A percentile compares a stretch with the other conserved stretches of the same genome.
Evolutionary conservation across 345 rosid genomes (phyloP).

Genomic region (Passiflora organensis): DNA sequence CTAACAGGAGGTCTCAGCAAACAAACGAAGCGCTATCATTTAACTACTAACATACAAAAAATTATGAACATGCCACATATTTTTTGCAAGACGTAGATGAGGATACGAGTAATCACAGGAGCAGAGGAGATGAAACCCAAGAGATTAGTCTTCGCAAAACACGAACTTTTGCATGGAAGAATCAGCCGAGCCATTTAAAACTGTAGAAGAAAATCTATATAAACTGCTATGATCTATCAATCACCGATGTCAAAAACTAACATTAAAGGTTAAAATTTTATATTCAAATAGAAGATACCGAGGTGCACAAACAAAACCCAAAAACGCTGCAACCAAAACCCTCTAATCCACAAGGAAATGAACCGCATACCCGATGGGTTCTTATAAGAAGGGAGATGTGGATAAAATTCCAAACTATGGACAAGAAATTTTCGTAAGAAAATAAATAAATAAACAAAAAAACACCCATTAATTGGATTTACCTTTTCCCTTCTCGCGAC

Average conservation of each 20-base stretch:
- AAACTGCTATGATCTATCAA: no score
- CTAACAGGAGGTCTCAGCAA: no score
- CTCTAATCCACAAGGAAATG: conserved; percentile 6
- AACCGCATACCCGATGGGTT: conserved; percentile 18
- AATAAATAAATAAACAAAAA: neutral
- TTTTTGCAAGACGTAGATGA: neutral
- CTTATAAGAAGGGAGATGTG: no score
- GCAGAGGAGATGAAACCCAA: conserved; percentile 70
- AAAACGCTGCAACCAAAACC: conserved; percentile 9
- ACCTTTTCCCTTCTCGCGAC: no score
- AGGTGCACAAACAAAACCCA: conserved; percentile 22
- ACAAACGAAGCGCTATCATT: no score
- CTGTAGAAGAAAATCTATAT: neutral
- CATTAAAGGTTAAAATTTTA: no score
- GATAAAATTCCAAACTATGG: conserved; percentile 44
- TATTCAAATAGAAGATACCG: conserved; percentile 11
- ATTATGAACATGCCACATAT: no score
- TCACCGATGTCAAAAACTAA: no score
- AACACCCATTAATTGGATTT: no score
- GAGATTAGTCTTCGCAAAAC: conserved; percentile 55
- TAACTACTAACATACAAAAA: no score
- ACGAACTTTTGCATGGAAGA: conserved; percentile 70
- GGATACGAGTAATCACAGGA: conserved; percentile 65
- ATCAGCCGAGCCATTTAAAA: conserved; percentile 73
- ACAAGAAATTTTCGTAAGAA: conserved; percentile 25